A percentile compares a stretch with the other conserved stretches of the same genome.
Conservation (phyloP, 1,139 yeast species). For the Saccharomyces pastorianus region DNA sequence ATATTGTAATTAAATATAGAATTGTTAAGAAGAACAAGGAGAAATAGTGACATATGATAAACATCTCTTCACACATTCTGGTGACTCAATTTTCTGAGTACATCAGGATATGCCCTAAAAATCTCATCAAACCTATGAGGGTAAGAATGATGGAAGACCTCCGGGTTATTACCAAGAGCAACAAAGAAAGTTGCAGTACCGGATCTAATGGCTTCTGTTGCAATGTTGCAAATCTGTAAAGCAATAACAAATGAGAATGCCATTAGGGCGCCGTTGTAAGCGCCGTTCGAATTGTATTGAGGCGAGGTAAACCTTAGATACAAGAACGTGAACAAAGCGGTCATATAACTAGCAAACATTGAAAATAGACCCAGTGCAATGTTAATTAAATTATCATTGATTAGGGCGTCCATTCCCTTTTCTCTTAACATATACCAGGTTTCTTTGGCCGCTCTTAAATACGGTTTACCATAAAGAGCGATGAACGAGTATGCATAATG, state of each 20-base stretch:
- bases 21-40: background rate
- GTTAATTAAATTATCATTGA: constrained; percentile 76
- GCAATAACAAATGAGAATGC: constrained; percentile 73
- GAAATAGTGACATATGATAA: background rate
- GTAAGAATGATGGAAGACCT: constrained; percentile 67
- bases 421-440: constrained; percentile 71
- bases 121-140: constrained; percentile 69
- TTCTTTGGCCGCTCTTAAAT: constrained; percentile 67
- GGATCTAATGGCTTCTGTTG: constrained; percentile 66
- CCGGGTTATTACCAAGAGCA: constrained; percentile 83
- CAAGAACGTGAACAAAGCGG: constrained; percentile 62
- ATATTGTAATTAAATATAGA: background rate
- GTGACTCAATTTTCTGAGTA: constrained; percentile 45
- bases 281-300: constrained; percentile 55
- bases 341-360: constrained; percentile 58
- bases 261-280: constrained; percentile 67
- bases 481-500: constrained; percentile 84
- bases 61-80: constrained; percentile 19
- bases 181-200: constrained; percentile 84
- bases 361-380: constrained; percentile 69
- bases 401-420: constrained; percentile 79
- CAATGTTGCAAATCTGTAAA: constrained; percentile 65
- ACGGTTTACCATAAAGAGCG: constrained; percentile 79
- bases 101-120: constrained; percentile 68
- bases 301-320: constrained; percentile 71